phyloP scores from a whole-genome alignment of 352 stramenopile genomes.

The Stramenopiles sp. region DNA sequence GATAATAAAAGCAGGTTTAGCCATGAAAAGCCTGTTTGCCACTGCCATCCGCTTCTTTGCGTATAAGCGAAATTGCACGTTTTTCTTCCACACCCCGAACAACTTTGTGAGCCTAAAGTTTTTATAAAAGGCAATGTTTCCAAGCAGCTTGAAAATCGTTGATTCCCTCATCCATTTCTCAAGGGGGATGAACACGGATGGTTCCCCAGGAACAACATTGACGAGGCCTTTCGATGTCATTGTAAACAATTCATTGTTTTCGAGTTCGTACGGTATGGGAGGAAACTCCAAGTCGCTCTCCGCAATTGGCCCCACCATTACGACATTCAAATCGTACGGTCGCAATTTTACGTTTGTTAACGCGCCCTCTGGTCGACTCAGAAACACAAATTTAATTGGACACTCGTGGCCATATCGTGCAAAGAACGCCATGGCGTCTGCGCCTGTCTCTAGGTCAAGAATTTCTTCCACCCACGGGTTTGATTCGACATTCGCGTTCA shows the following conservation, averaged over 20 bases:
- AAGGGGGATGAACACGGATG: conserved; percentile 71
- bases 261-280: too few species aligned
- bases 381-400: conserved; percentile 78
- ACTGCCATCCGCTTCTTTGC: conserved; percentile 58
- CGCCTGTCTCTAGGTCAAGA: conserved; percentile 34
- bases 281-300: too few species aligned
- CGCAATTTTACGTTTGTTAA: conserved; percentile 43
- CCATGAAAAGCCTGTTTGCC: conserved; percentile 51
- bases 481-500: too few species aligned
- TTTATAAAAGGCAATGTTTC: conserved; percentile 74
- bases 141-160: conserved; percentile 80
- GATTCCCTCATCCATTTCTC: conserved; percentile 78
- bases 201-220: conserved; percentile 28
- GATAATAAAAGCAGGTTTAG: too few species aligned
- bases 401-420: conserved; percentile 61
- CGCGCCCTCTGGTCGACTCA: conserved; percentile 61
- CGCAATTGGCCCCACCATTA: too few species aligned
- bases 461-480: too few species aligned
- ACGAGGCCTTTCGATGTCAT: too few species aligned
- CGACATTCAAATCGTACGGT: conserved; percentile 70
- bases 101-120: conserved; percentile 70
- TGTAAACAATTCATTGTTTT: too few species aligned
- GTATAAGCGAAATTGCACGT: conserved; percentile 66
- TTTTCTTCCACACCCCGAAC: conserved; percentile 58
- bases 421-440: conserved; percentile 81